phyloP scores from a whole-genome alignment of 805 yeast species.

The Diddensiella santjacobensis region DNA sequence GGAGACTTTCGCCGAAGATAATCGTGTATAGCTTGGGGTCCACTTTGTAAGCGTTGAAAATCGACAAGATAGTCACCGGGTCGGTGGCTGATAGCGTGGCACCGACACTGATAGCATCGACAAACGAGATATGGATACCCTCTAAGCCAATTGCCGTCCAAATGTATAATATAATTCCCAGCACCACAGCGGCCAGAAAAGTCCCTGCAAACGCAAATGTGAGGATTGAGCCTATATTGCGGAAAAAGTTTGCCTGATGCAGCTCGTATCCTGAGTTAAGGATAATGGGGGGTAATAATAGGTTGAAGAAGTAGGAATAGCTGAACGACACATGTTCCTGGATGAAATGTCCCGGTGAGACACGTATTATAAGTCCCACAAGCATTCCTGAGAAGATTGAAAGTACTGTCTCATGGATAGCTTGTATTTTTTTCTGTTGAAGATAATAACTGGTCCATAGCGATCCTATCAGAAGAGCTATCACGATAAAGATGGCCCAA shows the following conservation, averaged over 20 bases:
- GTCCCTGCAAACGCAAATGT: constrained; percentile 98
- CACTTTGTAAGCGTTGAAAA: constrained; percentile 95
- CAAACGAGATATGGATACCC: constrained; percentile 81
- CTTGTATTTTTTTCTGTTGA: constrained; percentile 86
- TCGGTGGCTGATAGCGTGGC: constrained; percentile 98
- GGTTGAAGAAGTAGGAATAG: constrained; percentile 89
- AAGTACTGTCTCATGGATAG: constrained; percentile 95
- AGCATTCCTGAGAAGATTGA: constrained; percentile 96
- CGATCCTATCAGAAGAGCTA: constrained; percentile 78
- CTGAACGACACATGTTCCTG: constrained; percentile 96
- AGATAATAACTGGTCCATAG: constrained; percentile 93
- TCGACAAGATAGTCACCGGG: constrained; percentile 94
- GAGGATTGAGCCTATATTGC: constrained; percentile 84
- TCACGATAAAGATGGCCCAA: constrained; percentile 90
- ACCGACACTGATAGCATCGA: constrained; percentile 96
- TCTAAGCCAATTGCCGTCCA: constrained; percentile 94
- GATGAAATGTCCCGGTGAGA: constrained; percentile 93
- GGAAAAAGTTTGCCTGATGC: constrained; percentile 91
- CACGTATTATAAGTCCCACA: constrained; percentile 85
- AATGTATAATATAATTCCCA: constrained; percentile 80
- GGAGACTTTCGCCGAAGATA: constrained; percentile 91
- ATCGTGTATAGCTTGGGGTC: constrained; percentile 97
- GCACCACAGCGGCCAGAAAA: constrained; percentile 81
- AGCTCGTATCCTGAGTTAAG: constrained; percentile 94
- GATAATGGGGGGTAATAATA: constrained; percentile 92